These are phyloP conservation scores for Coemansia sp. DNA, from an alignment of 192 early-diverging fungal genomes.

Conservation along the genomic window DNA sequence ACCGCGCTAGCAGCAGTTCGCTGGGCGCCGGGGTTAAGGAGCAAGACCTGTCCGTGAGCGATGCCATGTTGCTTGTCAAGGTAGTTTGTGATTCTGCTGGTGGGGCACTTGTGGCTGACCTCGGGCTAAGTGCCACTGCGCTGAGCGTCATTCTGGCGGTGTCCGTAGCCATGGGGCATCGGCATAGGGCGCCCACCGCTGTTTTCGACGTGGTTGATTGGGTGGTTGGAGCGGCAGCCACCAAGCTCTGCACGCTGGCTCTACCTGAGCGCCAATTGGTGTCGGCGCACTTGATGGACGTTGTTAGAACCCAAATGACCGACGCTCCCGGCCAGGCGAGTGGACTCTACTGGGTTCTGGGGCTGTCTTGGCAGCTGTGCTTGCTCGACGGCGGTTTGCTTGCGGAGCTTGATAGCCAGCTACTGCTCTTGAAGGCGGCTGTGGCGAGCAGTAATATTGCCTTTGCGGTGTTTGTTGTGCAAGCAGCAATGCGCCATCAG, in stretches of 20 bases:
- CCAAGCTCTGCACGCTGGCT: conserved; percentile 1
- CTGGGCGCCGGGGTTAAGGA: neutral
- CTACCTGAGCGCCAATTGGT: neutral
- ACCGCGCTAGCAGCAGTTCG: neutral
- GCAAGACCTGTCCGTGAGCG: conserved; percentile 11
- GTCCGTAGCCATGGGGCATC: neutral
- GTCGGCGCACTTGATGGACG: conserved; percentile 6
- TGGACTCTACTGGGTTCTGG: conserved; percentile 33
- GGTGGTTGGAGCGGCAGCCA: conserved; percentile 10
- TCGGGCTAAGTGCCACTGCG: conserved; percentile 9
- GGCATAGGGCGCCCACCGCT: neutral
- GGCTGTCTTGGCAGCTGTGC: conserved; percentile 31
- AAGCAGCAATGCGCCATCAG: conserved; percentile 5
- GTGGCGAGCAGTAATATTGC: conserved; percentile 23
- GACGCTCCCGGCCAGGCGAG: neutral
- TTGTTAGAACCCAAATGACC: neutral
- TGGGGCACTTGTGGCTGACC: neutral
- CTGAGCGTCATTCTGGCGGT: conserved; percentile 11
- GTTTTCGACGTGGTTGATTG: neutral
- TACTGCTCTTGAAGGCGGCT: conserved; percentile 32
- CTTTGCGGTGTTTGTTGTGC: conserved; percentile 24
- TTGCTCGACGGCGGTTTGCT: neutral
- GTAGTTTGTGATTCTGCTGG: conserved; percentile 2
- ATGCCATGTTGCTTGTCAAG: conserved; percentile 23
- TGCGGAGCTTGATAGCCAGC: neutral